Evolutionary conservation across 2,329 filamentous ascomycete species (phyloP).

Genomic region (Huntiella moniliformis): DNA sequence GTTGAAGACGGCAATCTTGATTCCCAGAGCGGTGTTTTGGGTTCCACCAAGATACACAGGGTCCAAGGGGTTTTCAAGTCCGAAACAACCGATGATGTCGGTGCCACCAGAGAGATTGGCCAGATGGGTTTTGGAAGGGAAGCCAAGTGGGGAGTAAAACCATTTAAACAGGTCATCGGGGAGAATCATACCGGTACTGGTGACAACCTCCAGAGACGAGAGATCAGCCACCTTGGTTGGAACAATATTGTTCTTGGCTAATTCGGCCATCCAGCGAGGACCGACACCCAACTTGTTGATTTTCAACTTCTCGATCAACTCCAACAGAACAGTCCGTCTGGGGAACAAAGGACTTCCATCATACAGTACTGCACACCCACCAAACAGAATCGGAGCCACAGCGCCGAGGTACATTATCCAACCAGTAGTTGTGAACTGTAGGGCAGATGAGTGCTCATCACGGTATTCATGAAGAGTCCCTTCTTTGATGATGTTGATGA

Average conservation of each 20-base stretch:
- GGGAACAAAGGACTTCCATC: conserved; percentile 68
- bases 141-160: conserved; percentile 50
- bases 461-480: conserved; percentile 28
- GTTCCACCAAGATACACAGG: conserved; percentile 38
- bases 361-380: conserved; percentile 50
- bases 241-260: conserved; percentile 43
- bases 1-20: conserved; percentile 42
- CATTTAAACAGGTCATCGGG: conserved; percentile 62
- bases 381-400: conserved; percentile 38
- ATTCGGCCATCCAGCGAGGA: conserved; percentile 57
- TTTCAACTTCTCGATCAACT: conserved; percentile 39
- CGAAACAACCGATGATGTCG: conserved; percentile 49
- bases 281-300: conserved; percentile 60
- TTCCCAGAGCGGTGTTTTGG: conserved; percentile 30
- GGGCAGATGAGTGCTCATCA: conserved; percentile 21
- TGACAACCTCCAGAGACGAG: conserved; percentile 39
- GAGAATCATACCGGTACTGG: conserved; percentile 66
- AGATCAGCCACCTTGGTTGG: conserved; percentile 47
- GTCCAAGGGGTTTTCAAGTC: conserved; percentile 45
- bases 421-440: conserved; percentile 49
- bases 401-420: conserved; percentile 76
- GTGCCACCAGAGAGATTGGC: conserved; percentile 62
- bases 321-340: conserved; percentile 42
- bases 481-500: conserved; percentile 42
- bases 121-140: conserved; percentile 47